Conservation (phyloP, 129 eudicot species). For the Flaveria sonorensis region DNA sequence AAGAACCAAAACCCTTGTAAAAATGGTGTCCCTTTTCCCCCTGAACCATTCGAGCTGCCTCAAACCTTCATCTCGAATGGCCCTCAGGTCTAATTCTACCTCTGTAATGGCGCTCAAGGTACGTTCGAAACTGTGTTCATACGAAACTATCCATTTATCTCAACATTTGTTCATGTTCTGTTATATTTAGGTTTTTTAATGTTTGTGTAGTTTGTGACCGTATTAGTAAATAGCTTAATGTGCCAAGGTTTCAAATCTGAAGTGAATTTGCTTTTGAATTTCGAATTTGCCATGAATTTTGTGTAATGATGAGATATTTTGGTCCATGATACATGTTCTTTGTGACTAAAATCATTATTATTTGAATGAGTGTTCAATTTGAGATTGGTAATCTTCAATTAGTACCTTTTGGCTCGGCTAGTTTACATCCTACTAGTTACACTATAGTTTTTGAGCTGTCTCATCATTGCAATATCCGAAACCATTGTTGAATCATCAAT, state of each 20-base stretch:
- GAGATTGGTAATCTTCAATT: neutral
- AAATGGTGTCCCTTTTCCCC: slow-evolving; percentile 39
- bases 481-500: neutral
- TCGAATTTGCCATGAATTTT: slow-evolving; percentile 5
- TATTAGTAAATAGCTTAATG: neutral
- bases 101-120: slow-evolving; percentile 45
- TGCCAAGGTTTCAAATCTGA: neutral
- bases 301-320: neutral
- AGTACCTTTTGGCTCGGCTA: too few relatives aligned
- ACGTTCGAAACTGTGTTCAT: neutral
- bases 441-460: slow-evolving; percentile 13
- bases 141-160: neutral
- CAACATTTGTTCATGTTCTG: neutral
- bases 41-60: slow-evolving; percentile 24
- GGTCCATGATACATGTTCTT: neutral
- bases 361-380: neutral
- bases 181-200: slow-evolving; percentile 19
- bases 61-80: slow-evolving; percentile 40
- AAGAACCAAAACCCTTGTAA: slow-evolving; percentile 28
- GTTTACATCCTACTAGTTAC: neutral
- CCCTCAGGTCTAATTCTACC: slow-evolving; percentile 45
- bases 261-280: neutral
- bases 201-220: slow-evolving; percentile 1
- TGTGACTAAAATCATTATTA: neutral
- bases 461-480: slow-evolving; percentile 2